These are phyloP conservation scores for Mortierella hygrophila DNA, from an alignment of 192 early-diverging fungal species.

Conservation along the genomic window DNA sequence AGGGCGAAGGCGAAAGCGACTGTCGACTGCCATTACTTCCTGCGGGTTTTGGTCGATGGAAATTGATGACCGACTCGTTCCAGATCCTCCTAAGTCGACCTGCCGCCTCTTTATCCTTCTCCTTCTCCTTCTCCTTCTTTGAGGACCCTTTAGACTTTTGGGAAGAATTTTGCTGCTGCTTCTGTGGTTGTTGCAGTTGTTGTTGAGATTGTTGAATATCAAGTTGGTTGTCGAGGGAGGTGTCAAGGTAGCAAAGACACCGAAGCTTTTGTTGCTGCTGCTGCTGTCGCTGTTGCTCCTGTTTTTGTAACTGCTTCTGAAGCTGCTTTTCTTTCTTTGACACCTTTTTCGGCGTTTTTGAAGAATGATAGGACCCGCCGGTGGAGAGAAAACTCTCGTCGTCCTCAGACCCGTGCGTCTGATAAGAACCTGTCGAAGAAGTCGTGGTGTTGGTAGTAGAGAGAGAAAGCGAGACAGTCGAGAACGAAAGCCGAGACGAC, in stretches of 20 bases:
- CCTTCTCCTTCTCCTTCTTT: slow-evolving; percentile 21
- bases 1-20: not conserved
- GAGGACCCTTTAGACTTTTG: slow-evolving; percentile 9
- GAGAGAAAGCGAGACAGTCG: slow-evolving; percentile 20
- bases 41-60: slow-evolving; percentile 36
- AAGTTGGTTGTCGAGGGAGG: slow-evolving; percentile 15
- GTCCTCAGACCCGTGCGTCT: slow-evolving; percentile 32
- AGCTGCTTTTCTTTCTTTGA: slow-evolving; percentile 16
- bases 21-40: not conserved
- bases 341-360: slow-evolving; percentile 18
- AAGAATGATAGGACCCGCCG: slow-evolving; percentile 1
- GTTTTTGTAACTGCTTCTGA: slow-evolving; percentile 9
- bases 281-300: not conserved
- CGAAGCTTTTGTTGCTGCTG: slow-evolving; percentile 15
- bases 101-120: slow-evolving; percentile 19
- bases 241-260: slow-evolving; percentile 47
- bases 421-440: slow-evolving; percentile 3
- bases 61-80: slow-evolving; percentile 44
- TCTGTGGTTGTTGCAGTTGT: not conserved
- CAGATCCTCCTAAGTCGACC: slow-evolving; percentile 43
- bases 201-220: not conserved
- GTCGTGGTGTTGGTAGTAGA: slow-evolving; percentile 9
- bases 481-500: slow-evolving; percentile 44
- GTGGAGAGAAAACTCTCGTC: slow-evolving; percentile 15
- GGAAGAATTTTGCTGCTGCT: slow-evolving; percentile 6